phyloP scores from a whole-genome alignment of 2,329 filamentous ascomycete genomes.

The Pezicula rhizophila region DNA sequence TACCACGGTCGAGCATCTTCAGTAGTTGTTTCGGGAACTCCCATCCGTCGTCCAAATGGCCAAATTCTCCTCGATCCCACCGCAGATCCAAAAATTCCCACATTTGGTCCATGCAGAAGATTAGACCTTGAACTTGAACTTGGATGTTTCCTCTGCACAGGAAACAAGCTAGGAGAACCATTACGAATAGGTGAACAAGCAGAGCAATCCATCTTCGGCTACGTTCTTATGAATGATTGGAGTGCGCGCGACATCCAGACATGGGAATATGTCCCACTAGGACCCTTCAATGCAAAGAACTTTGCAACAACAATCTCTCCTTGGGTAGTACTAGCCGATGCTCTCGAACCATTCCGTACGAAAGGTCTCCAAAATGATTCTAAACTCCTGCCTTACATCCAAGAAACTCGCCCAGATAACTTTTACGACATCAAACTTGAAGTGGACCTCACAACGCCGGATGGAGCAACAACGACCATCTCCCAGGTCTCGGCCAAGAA shows the following conservation, averaged over 20 bases:
- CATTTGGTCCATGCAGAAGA: slow-evolving; percentile 56
- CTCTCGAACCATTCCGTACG: slow-evolving; percentile 61
- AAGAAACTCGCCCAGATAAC: slow-evolving; percentile 50
- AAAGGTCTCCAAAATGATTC: slow-evolving; percentile 48
- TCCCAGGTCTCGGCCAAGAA: slow-evolving; percentile 56
- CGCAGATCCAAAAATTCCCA: slow-evolving; percentile 55
- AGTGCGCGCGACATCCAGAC: slow-evolving; percentile 75
- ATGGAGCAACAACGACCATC: slow-evolving; percentile 50
- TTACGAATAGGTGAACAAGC: slow-evolving; percentile 56
- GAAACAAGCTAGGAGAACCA: slow-evolving; percentile 58
- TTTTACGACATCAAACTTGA: slow-evolving; percentile 66
- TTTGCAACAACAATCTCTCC: slow-evolving; percentile 72
- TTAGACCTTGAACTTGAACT: slow-evolving; percentile 79
- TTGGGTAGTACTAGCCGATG: slow-evolving; percentile 74
- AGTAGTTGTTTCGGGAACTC: slow-evolving; percentile 68
- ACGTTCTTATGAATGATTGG: slow-evolving; percentile 85
- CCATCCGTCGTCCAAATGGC: slow-evolving; percentile 66
- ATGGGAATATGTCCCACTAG: slow-evolving; percentile 79
- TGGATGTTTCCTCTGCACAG: slow-evolving; percentile 64
- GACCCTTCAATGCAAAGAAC: slow-evolving; percentile 80
- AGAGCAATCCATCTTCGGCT: slow-evolving; percentile 67
- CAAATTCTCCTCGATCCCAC: slow-evolving; percentile 64
- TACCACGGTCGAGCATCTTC: slow-evolving; percentile 77
- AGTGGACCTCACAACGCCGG: slow-evolving; percentile 52
- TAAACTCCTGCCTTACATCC: slow-evolving; percentile 55